Evolutionary conservation across 2,329 filamentous ascomycete genomes (phyloP).

Genomic region (Stagonosporopsis chrysanthemi): DNA sequence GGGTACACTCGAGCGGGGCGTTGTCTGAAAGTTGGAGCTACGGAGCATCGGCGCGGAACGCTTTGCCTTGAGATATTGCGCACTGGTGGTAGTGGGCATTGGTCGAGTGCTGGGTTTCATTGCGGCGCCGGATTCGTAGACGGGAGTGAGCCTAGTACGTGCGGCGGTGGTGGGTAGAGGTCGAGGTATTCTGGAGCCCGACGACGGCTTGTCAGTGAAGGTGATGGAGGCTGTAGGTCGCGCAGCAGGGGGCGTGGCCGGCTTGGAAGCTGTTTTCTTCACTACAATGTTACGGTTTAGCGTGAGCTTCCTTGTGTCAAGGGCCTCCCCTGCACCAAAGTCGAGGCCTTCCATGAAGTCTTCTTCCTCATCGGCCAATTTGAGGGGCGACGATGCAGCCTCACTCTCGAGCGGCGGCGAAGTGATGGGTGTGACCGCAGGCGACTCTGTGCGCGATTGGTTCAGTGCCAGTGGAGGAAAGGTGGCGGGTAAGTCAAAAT

Average conservation of each 20-base stretch:
- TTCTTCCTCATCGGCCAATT: conserved; percentile 58
- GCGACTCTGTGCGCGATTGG: conserved; percentile 14
- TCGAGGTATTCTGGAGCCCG: conserved; percentile 77
- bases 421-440: conserved; percentile 25
- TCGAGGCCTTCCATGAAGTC: conserved; percentile 90
- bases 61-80: conserved; percentile 65
- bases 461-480: conserved; percentile 14
- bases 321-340: conserved; percentile 81
- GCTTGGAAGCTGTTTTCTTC: conserved; percentile 66
- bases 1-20: conserved; percentile 72
- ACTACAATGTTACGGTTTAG: conserved; percentile 92
- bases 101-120: conserved; percentile 66
- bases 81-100: conserved; percentile 61
- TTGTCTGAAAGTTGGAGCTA: conserved; percentile 54
- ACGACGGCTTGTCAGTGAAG: conserved; percentile 76
- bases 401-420: conserved; percentile 34
- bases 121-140: conserved; percentile 85
- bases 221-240: conserved; percentile 82
- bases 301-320: conserved; percentile 80
- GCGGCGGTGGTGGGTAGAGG: conserved; percentile 59
- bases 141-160: conserved; percentile 77
- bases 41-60: conserved; percentile 67
- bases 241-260: conserved; percentile 73
- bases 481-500: conserved; percentile 21
- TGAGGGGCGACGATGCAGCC: conserved; percentile 25